These are phyloP conservation scores for Linum tenue DNA, from an alignment of 345 rosid genomes.

Conservation along the genomic window DNA sequence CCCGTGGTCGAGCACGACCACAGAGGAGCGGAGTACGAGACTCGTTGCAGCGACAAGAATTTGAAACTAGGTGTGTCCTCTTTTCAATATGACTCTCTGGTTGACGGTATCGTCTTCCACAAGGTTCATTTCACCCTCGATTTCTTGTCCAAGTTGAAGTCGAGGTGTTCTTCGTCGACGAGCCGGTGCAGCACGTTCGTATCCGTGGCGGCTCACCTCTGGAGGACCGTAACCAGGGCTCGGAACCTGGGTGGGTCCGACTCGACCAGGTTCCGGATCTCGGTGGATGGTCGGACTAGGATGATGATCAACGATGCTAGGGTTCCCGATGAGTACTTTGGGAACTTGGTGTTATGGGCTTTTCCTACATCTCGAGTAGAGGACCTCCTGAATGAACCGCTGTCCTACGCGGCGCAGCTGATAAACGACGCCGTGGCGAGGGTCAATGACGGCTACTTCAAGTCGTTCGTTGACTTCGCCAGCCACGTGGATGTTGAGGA, in stretches of 20 bases:
- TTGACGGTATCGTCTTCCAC: slow-evolving; percentile 17
- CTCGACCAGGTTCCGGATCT: slow-evolving; percentile 17
- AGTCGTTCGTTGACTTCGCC: slow-evolving; percentile 23
- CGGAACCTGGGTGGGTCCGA: slow-evolving; percentile 12
- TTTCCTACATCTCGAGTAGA: slow-evolving; percentile 20
- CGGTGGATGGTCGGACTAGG: slow-evolving; percentile 18
- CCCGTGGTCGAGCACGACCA: slow-evolving; percentile 19
- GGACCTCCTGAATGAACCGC: slow-evolving; percentile 18
- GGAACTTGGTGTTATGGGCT: slow-evolving; percentile 34
- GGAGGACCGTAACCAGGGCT: slow-evolving; percentile 24
- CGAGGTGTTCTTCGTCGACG: slow-evolving; percentile 1
- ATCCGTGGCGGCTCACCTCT: slow-evolving; percentile 23
- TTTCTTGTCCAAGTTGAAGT: slow-evolving; percentile 23
- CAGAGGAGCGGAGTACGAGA: slow-evolving; percentile 16
- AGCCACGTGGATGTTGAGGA: neutral
- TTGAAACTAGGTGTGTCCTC: neutral
- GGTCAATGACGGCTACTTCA: slow-evolving; percentile 20
- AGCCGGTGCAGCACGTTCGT: slow-evolving; percentile 22
- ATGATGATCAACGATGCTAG: slow-evolving; percentile 6
- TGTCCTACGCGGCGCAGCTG: slow-evolving; percentile 19
- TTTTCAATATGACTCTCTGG: neutral
- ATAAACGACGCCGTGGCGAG: slow-evolving; percentile 20
- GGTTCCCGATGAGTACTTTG: slow-evolving; percentile 28
- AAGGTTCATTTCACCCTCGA: slow-evolving; percentile 25
- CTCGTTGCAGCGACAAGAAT: neutral